Base-by-base conservation (phyloP, 2,329 filamentous ascomycete species). In the Colletotrichum zoysiae region DNA sequence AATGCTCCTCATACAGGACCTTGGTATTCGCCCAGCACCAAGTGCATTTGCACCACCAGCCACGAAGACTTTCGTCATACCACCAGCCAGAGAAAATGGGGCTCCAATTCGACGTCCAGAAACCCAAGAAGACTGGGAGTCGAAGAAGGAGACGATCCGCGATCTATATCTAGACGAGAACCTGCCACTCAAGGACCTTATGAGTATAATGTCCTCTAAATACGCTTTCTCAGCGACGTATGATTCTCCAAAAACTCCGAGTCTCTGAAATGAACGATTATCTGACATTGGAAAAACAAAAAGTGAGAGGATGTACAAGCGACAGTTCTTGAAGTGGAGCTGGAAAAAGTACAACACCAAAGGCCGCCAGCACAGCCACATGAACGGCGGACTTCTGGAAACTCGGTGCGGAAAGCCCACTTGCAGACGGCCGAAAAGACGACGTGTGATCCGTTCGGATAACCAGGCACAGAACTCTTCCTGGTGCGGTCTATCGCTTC, bases 331-430 rank as follows among this genome's bases (percentile, higher is more conserved):
- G n/a, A 58, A 42, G 16, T 65, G 63, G 63, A 23, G n/a, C 4
- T 65, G 63, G 63, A 65, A 38, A 18, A 65, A 42, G 33, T 65
- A 58, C 42, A 50, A 65, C 20, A 57, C 63, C 12, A 58, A 65
- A 51, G 7, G 8, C 9, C 16, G 14, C 23, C 42, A 38, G 5
- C 35, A 26, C 18, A 57, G 55, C 35, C 35, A 23, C 20, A 14
- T 3, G 12, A 40, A n/a, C 3, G n/a, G 35, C 20, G n/a, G 30
- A 30, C 18, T 38, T 14, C 1, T 12, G 20, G 55, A 42, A 2
- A 42, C 35, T 23, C 26, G 33, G 16, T 5, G 55, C 20, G 33
- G 35, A 12, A 42, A 23, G 20, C 2, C 20, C 2, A 26, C 20
- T 14, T 42, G 55, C 20, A 23, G 20, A 40, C 38, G 55, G 5